Base-by-base conservation (phyloP, 108 stramenopile species). In the Fragilaria crotonensis region DNA sequence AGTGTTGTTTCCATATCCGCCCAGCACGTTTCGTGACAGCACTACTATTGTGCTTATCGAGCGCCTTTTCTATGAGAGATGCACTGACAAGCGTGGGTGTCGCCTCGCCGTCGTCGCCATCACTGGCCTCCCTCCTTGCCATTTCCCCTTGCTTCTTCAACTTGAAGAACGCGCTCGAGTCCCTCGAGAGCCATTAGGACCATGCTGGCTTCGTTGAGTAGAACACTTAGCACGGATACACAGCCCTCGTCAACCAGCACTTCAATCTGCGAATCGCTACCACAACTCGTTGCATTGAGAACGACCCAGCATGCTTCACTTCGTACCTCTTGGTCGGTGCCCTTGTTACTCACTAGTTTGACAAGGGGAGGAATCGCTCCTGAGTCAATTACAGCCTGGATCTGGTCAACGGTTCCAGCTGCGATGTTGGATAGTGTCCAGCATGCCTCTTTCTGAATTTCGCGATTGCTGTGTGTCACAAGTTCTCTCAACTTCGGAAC, bases 231-330 rank as follows among this genome's bases (percentile, higher is more conserved):
- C 21, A 96, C 93, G 21, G 71, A 45, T 7, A 96, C 89, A 48
- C 95, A 95, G 11, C 97, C 97, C 63, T 93, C 84, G n/a, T 85
- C 75, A 3, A 97, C 92, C 53, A 97, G 64, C 32, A 79, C 73
- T 67, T 92, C 91, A 48, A 97, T 95, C 65, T 98, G 97, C 3
- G 78, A 62, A 60, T 96, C 94, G 48, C 81, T 87, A 19, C 97
- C 97, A 63, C 97, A 96, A 58, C 92, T 94, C 1, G 97, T 95
- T 19, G 97, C 97, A 71, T 98, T 98, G 50, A 96, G 74, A 4
- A 98, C 89, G 19, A 96, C 97, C 97, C 97, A 98, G 72, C 94
- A 94, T n/a, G 96, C 97, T 75, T 98, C 97, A 49, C 82, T 94
- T 23, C 89, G 73, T 2, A 98, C 95, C 63, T 96, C 95, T 66